phyloP scores from a whole-genome alignment of 208 protist species.

The Leishmania arabica region DNA sequence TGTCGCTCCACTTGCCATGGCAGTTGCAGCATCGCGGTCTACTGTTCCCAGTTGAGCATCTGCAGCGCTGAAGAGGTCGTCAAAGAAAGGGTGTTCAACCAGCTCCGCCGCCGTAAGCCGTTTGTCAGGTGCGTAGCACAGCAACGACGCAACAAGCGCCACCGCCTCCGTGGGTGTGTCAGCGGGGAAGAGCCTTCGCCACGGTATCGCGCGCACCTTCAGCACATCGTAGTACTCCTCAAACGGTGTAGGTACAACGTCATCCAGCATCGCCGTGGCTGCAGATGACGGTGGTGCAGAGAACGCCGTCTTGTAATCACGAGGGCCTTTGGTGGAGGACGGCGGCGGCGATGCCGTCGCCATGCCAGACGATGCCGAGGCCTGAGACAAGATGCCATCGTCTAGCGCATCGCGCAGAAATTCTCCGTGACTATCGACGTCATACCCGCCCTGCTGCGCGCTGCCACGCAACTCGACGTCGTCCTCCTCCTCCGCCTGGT shows the following conservation, averaged over 20 bases:
- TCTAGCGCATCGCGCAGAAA: conserved; percentile 22
- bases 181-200: conserved; percentile 87
- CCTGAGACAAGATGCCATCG: conserved; percentile 5
- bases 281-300: not conserved
- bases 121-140: conserved; percentile 96
- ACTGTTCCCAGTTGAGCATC: not conserved
- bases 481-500: not conserved
- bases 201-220: conserved; percentile 95
- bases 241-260: conserved; percentile 15
- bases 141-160: conserved; percentile 95
- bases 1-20: not conserved
- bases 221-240: conserved; percentile 95
- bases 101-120: conserved; percentile 97
- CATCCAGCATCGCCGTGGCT: conserved; percentile 10
- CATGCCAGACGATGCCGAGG: not conserved
- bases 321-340: not conserved
- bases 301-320: not conserved
- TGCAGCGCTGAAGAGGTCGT: conserved; percentile 80
- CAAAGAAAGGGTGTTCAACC: conserved; percentile 98
- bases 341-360: not conserved
- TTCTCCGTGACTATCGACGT: not conserved
- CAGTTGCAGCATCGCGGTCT: not conserved
- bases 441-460: not conserved
- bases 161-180: conserved; percentile 91
- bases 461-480: not conserved